Percentiles rank a stretch among this genome's conserved stretches.
phyloP scores from a whole-genome alignment of 1,284 basidiomycete species.

The Microbotryum scabiosae region DNA sequence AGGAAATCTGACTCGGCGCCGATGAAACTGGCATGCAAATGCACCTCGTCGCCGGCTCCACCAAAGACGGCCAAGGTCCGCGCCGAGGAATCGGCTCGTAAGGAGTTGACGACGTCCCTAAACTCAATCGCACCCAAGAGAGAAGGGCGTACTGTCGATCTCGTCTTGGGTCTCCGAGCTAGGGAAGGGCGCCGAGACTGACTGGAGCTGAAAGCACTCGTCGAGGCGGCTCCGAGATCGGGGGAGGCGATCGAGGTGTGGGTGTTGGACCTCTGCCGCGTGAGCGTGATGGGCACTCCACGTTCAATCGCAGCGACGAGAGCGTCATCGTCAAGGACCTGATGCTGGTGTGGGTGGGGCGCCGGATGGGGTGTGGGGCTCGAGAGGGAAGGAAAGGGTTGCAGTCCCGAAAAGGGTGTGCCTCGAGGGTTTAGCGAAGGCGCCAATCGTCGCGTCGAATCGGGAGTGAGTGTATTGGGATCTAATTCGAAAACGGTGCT shows the following conservation, averaged over 20 bases:
- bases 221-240: not conserved
- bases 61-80: constrained; percentile 27
- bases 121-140: constrained; percentile 90
- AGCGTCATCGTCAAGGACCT: constrained; percentile 1
- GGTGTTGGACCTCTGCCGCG: not conserved
- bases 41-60: constrained; percentile 9
- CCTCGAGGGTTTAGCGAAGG: not conserved
- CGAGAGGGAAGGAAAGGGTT: not conserved
- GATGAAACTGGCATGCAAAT: constrained; percentile 2
- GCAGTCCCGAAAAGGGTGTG: no score
- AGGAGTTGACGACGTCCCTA: constrained; percentile 71
- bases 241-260: not conserved
- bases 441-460: constrained; percentile 4
- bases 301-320: constrained; percentile 7
- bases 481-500: not conserved
- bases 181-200: constrained; percentile 8
- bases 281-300: constrained; percentile 1
- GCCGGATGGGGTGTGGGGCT: constrained; percentile 2
- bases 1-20: not conserved
- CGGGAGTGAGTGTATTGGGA: constrained; percentile 2
- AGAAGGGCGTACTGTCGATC: constrained; percentile 43
- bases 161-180: constrained; percentile 1
- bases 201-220: not conserved
- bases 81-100: constrained; percentile 48
- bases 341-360: constrained; percentile 5